A percentile compares a stretch with the other conserved stretches of the same genome.
Conservation (phyloP, 1,284 basidiomycete species). For the Rhodotorula sp. region DNA sequence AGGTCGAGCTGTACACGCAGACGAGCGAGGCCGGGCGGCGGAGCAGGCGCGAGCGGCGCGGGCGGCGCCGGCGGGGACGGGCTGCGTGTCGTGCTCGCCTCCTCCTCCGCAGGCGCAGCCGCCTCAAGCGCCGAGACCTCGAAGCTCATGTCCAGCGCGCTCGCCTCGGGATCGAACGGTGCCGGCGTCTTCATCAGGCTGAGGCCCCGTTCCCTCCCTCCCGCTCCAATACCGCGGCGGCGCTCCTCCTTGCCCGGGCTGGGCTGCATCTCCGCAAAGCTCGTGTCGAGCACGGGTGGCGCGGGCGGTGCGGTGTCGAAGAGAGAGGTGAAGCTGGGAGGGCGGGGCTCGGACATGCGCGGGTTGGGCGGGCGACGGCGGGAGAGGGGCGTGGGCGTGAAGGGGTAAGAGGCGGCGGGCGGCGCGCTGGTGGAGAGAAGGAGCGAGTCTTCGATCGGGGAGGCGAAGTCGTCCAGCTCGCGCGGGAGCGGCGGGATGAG, state of each 20-base stretch:
- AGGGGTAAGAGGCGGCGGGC: background rate
- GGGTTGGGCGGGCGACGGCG: background rate
- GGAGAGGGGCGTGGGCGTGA: background rate
- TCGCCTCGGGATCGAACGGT: conserved; percentile 32
- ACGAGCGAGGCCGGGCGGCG: background rate
- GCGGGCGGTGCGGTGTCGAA: conserved; percentile 36
- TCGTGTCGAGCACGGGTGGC: conserved; percentile 16
- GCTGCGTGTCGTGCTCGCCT: background rate
- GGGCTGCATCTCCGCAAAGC: background rate
- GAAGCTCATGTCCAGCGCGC: conserved; percentile 34
- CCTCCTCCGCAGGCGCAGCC: background rate
- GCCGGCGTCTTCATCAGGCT: conserved; percentile 25
- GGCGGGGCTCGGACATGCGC: background rate
- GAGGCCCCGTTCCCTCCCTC: background rate
- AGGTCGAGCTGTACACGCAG: background rate
- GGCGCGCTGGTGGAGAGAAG: background rate
- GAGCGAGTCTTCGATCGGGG: background rate
- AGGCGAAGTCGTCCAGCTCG: conserved; percentile 2
- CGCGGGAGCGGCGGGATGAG: background rate
- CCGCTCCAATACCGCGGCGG: background rate
- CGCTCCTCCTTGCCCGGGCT: background rate
- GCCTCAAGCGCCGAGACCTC: conserved; percentile 10
- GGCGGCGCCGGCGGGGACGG: background rate
- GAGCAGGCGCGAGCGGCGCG: background rate
- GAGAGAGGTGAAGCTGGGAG: conserved; percentile 25